These are phyloP conservation scores for Astrocystis sublimbata DNA, from an alignment of 495 filamentous ascomycete species.

Conservation along the genomic window DNA sequence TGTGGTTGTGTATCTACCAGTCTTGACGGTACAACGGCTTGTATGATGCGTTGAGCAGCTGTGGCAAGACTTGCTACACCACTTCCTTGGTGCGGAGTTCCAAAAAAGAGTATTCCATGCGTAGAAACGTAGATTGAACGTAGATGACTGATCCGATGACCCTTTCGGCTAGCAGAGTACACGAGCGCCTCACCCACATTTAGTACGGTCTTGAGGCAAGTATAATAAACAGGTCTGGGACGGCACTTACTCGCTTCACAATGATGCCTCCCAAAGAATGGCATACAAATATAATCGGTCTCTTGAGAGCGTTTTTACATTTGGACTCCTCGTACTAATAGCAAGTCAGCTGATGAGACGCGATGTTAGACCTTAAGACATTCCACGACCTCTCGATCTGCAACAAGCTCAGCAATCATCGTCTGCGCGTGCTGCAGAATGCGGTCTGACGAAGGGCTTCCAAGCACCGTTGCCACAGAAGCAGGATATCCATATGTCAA, in stretches of 20 bases:
- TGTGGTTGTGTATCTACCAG: conserved; percentile 21
- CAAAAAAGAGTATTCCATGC: conserved; percentile 42
- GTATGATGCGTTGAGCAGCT: conserved; percentile 8
- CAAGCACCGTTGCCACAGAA: background rate
- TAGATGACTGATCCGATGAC: conserved; percentile 28
- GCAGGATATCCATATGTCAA: conserved; percentile 13
- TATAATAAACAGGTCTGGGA: background rate
- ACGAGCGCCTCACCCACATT: conserved; percentile 22
- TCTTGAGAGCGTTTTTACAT: conserved; percentile 2
- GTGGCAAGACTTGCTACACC: conserved; percentile 8
- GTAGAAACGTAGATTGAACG: conserved; percentile 41
- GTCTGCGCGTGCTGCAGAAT: conserved; percentile 12
- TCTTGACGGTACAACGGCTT: conserved; percentile 13
- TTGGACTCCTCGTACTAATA: conserved; percentile 4
- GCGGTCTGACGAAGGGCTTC: conserved; percentile 5
- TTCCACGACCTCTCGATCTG: conserved; percentile 11
- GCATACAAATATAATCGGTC: conserved; percentile 12
- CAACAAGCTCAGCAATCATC: conserved; percentile 12
- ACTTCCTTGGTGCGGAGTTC: conserved; percentile 37
- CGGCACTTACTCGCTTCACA: conserved; percentile 9
- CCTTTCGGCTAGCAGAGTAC: conserved; percentile 29
- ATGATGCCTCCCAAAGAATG: conserved; percentile 13
- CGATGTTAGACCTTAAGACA: background rate
- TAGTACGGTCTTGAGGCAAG: background rate
- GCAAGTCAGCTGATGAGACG: background rate